Evolutionary conservation across 2,329 filamentous ascomycete species (phyloP), one percentile per base, ranked within the genome.

Genomic region (Blumeria graminis): DNA sequence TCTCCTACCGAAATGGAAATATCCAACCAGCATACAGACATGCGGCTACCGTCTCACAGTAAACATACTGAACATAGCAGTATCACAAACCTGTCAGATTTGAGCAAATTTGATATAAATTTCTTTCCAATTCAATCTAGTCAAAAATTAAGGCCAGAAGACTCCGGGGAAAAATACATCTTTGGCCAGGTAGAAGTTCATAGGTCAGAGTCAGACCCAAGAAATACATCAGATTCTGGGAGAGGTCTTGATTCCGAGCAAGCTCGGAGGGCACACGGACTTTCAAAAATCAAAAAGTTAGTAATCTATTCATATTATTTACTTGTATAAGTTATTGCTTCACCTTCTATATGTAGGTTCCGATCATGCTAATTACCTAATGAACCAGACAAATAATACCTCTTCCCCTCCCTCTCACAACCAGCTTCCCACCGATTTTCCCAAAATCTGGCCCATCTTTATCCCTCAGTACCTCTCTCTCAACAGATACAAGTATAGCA

Each of bases 401-500:
- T 1, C 72, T 90, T 7, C 71, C 76, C 1, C 92, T 88, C 64
- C 88, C 90, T 1, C 65, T 89, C 33, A 74, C 94, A 36, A 81
- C 92, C 65, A 94, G 87, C 66, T 95, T 85, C 65, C 92, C 92
- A 0, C 71, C 72, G 34, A 82, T 95, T 56, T 46, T 18, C 9
- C 33, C 28, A 16, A 69, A 57, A 59, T 65, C 28, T 63, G 73
- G 57, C 63, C 65, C 58, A 60, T 66, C 64, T 61, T 57, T 82
- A 58, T 72, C 73, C 14, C 66, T 81, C 34, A 71, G 69, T 46
- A 76, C 79, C 48, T 74, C 80, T 1, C 70, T 96, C 52, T 83
- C 82, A 2, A 87, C 85, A 0, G 85, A 87, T 56, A 81, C 84
- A 10, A 75, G 76, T 6, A 81, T 93, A n/a, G 80, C 81, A 11